Evolutionary conservation across 2,329 filamentous ascomycete species (phyloP).

Genomic region (Sporothrix pallida): DNA sequence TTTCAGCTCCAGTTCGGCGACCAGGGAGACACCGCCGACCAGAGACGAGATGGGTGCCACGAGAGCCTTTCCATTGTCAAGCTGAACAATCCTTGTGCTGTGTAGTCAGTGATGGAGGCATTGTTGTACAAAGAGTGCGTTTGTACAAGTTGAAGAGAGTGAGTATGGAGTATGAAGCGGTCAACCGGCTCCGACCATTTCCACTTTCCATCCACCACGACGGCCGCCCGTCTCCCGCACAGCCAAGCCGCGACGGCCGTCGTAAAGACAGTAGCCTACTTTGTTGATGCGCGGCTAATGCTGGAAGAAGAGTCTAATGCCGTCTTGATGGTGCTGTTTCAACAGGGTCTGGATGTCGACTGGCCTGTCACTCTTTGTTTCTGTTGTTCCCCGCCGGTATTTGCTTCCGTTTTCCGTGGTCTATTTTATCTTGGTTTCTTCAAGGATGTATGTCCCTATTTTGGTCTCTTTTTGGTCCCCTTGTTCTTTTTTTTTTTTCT

Average conservation of each 20-base stretch:
- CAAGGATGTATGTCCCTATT: background rate
- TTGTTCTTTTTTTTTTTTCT: background rate
- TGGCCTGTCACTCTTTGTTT: background rate
- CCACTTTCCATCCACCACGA: too few relatives aligned
- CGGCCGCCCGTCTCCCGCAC: background rate
- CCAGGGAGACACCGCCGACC: background rate
- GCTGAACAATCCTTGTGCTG: background rate
- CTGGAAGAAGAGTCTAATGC: background rate
- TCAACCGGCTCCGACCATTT: background rate
- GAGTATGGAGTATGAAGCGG: background rate
- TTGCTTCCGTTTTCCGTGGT: background rate
- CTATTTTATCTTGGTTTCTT: background rate
- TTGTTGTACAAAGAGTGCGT: background rate
- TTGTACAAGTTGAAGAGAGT: too few relatives aligned
- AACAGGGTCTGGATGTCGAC: background rate
- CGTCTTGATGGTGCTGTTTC: background rate
- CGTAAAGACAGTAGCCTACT: background rate
- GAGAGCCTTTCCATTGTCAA: background rate
- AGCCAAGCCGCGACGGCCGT: background rate
- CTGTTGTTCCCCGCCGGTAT: background rate
- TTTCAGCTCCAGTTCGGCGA: constrained; percentile 22
- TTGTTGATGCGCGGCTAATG: constrained; percentile 5
- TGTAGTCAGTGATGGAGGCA: background rate
- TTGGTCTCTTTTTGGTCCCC: background rate
- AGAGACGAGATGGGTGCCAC: background rate